Base-by-base conservation (phyloP, 2,329 filamentous ascomycete genomes). In the Knoxdaviesia capensis region DNA sequence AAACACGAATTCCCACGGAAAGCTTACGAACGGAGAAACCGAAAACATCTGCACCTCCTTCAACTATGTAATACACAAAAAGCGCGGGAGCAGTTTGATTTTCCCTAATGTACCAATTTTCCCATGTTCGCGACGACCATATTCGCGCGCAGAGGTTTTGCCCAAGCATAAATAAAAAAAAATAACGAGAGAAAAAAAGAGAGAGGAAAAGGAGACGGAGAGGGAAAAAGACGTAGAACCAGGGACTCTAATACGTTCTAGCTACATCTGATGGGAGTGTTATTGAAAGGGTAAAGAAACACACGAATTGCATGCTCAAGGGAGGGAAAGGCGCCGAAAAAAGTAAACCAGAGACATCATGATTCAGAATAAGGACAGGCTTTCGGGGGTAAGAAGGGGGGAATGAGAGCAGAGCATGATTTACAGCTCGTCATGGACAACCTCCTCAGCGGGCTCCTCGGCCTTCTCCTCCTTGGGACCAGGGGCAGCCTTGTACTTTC, bases 401-500 rank as follows among this genome's bases (percentile, higher is more conserved):
- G 8, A 42, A 28, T 41, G 8, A 32, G 33, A 7, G 33, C 43
- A 41, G 36, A 39, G 40, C 43, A 44, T 44, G 49, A 48, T 69
- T 67, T 83, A 88, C 68, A 88, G 68, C 68, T 88, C 83, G 55
- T 88, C 82, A 54, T 85, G 80, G 34, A 50, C 56, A 38, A 63
- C 62, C 53, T 68, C 60, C 57, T 41, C 42, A n/a, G 28, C 34
- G 9, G 33, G 61, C 57, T 77, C 68, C 52, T 72, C 69, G 44
- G 66, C 65, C 34, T 62, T 59, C 50, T 71, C 69, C 52, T 69
- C 69, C 52, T 62, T 60, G 52, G 65, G 62, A 50, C 68, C 64
- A 43, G 67, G 62, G 53, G 79, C 76, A 49, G 83, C 75, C 62
- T 80, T 77, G 71, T 92, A 74, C 64, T 86, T 90, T 63, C 90